Conservation (phyloP, 306 rosid genomes). For the Acmispon strigosus region DNA sequence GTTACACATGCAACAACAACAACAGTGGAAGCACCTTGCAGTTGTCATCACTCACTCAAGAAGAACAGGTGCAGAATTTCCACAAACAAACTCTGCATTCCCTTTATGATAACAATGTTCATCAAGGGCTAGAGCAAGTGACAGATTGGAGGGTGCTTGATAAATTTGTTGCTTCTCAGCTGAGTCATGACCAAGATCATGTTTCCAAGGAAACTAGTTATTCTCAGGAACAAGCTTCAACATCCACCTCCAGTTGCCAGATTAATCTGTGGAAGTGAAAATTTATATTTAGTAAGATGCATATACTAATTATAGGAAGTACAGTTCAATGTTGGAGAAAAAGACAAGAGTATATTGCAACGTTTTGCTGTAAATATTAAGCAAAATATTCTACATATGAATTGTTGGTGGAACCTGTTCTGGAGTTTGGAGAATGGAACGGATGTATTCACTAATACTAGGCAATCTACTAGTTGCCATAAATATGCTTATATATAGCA, state of each 20-base stretch:
- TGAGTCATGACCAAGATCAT: conserved; percentile 45
- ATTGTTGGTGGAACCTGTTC: background rate
- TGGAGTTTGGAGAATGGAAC: background rate
- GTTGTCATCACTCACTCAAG: conserved; percentile 41
- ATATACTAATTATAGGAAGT: conserved; percentile 40
- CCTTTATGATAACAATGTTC: conserved; percentile 22
- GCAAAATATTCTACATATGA: background rate
- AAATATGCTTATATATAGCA: background rate
- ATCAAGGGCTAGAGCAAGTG: conserved; percentile 47
- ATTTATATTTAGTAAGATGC: conserved; percentile 22
- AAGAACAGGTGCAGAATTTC: conserved; percentile 35
- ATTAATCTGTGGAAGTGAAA: conserved; percentile 75
- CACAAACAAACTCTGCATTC: conserved; percentile 18
- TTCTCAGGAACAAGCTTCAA: conserved; percentile 53
- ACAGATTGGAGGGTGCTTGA: conserved; percentile 85
- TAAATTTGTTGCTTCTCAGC: conserved; percentile 82
- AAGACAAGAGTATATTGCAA: conserved; percentile 6
- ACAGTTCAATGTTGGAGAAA: conserved; percentile 15
- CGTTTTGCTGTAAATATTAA: conserved; percentile 40
- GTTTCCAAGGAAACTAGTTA: conserved; percentile 37
- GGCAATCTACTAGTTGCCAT: conserved; percentile 7
- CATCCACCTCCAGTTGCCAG: conserved; percentile 67
- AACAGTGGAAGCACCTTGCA: conserved; percentile 28
- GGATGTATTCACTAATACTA: background rate
- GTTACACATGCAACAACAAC: conserved; percentile 14